Base-by-base conservation (phyloP, 805 yeast species). In the Lipomyces starkeyi region DNA sequence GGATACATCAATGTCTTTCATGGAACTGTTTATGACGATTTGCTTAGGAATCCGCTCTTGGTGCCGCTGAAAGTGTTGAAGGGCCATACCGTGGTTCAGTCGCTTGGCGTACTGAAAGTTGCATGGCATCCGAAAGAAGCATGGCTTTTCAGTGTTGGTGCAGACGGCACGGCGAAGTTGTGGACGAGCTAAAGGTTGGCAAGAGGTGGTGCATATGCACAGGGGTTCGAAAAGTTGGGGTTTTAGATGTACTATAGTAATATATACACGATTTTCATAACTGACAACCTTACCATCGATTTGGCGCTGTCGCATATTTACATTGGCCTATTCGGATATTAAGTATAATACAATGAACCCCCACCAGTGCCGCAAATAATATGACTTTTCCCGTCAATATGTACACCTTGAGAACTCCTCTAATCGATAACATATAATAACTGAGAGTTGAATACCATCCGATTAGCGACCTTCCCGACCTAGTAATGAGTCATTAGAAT, bases 71-170 rank as follows among this genome's bases (percentile, higher is more conserved):
- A 95, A 86, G 93, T 93, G 77, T 83, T 95, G 77, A 87, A 89
- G 57, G 99, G 98, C 11, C 99, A 95, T 80, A 88, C 89, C 78
- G 85, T 92, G 59, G 82, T 87, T 25, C 86, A 86, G 74, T 89
- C 90, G 76, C 81, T 95, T 66, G 99, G 99, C 76, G 97, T 95
- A 17, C 83, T 95, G 76, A 90, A 88, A 76, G 86, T 90, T 60
- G 86, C 86, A 61, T 95, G 99, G 99, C 99, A 95, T 83, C 98
- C 98, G 72, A 88, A 89, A 75, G 98, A 95, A 81, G 97, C 99
- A 0, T 95, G 99, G 99, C 83, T 95, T 76, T 93, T 95, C 79
- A 89, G 95, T 77, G 91, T 97, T 11, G 99, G 98, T 75, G 98
- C 98, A 27, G 99, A 95, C 80, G 92, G 97, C 69, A 87, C 92